These are phyloP conservation scores for Cairneyella variabilis DNA, from an alignment of 495 filamentous ascomycete species.

Conservation along the genomic window DNA sequence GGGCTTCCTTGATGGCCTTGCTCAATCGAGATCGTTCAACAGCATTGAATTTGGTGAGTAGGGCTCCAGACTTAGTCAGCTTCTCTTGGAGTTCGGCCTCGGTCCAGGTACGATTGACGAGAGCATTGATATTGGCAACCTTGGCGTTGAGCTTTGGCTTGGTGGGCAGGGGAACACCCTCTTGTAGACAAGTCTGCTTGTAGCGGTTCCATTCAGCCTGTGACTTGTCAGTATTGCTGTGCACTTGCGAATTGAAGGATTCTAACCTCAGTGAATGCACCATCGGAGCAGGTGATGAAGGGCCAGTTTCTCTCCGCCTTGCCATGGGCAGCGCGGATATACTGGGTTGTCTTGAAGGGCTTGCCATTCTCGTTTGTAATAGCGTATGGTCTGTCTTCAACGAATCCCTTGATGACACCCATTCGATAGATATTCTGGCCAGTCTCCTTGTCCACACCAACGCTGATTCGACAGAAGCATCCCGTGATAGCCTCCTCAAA, in stretches of 20 bases:
- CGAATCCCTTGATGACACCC: conserved; percentile 79
- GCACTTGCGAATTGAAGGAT: not conserved
- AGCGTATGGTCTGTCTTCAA: conserved; percentile 72
- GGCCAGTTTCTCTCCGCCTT: conserved; percentile 74
- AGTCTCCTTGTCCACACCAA: conserved; percentile 66
- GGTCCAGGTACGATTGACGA: conserved; percentile 77
- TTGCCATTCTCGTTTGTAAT: conserved; percentile 68
- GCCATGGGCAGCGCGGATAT: conserved; percentile 69
- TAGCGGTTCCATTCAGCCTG: conserved; percentile 82
- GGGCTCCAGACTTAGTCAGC: conserved; percentile 60
- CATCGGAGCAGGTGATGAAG: conserved; percentile 79
- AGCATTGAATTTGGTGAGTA: conserved; percentile 51
- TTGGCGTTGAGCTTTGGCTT: conserved; percentile 61
- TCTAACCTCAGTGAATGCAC: conserved; percentile 66
- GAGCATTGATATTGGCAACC: conserved; percentile 72
- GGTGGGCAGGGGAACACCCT: conserved; percentile 67
- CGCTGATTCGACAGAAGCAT: conserved; percentile 77
- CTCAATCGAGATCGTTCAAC: conserved; percentile 60
- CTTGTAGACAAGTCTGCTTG: conserved; percentile 66
- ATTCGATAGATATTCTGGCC: conserved; percentile 76
- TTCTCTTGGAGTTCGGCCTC: conserved; percentile 74
- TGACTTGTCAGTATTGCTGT: conserved; percentile 3
- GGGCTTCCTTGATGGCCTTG: conserved; percentile 61
- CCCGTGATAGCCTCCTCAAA: conserved; percentile 75
- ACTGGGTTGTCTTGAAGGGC: conserved; percentile 69